Evolutionary conservation across 2,329 filamentous ascomycete species (phyloP).

Genomic region (Lecanicillium sp.): DNA sequence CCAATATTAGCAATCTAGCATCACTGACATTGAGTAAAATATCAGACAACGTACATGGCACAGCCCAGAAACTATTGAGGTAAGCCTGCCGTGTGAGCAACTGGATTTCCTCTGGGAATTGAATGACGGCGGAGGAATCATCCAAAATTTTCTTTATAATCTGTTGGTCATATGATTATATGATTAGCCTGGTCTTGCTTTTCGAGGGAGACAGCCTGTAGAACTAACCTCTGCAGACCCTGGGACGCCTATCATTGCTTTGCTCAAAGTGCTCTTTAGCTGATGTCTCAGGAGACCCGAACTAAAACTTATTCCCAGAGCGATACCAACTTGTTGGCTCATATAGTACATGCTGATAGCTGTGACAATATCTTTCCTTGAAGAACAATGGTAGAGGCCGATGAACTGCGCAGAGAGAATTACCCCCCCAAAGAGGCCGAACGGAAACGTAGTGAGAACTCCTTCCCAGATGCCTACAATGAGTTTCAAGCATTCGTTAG

Average conservation of each 20-base stretch:
- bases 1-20: background rate
- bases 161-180: background rate
- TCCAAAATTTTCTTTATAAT: conserved; percentile 1
- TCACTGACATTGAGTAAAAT: background rate
- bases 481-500: background rate
- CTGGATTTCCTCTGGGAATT: background rate
- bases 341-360: conserved; percentile 1
- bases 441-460: background rate
- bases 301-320: background rate
- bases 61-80: background rate
- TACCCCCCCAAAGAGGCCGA: background rate
- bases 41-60: background rate
- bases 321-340: background rate
- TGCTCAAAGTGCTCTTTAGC: background rate
- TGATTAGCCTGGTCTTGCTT: background rate
- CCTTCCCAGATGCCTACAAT: background rate
- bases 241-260: background rate
- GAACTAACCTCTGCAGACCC: background rate
- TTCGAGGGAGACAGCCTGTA: background rate
- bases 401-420: background rate
- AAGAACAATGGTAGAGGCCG: background rate
- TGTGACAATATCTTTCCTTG: background rate
- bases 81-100: background rate
- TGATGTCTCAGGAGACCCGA: background rate
- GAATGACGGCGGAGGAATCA: background rate